These are phyloP conservation scores for Pluteus cervinus DNA, from an alignment of 768 basidiomycete genomes.

Conservation along the genomic window DNA sequence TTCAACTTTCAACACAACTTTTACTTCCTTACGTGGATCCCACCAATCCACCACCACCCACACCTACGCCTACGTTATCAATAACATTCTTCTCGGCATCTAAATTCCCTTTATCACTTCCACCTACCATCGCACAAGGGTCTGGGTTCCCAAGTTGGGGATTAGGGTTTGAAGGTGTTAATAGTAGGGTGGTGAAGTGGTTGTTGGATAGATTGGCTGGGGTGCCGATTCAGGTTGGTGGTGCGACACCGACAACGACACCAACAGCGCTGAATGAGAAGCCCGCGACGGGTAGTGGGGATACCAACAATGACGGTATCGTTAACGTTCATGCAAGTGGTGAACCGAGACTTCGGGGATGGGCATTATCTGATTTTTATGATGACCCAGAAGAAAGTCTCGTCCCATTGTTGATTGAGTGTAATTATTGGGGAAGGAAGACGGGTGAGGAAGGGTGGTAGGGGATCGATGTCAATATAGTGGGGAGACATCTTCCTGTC, in stretches of 20 bases:
- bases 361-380: conserved; percentile 74
- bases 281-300: conserved; percentile 8
- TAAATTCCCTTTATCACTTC: conserved; percentile 75
- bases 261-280: conserved; percentile 5
- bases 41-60: conserved; percentile 17
- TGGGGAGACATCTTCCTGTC: too few relatives aligned
- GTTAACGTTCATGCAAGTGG: not conserved
- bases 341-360: conserved; percentile 48
- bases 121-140: conserved; percentile 71
- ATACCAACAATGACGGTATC: conserved; percentile 13
- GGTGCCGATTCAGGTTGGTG: not conserved
- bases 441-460: too few relatives aligned
- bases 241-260: not conserved
- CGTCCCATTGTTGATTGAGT: conserved; percentile 67
- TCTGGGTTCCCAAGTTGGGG: conserved; percentile 77
- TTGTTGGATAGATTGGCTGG: conserved; percentile 47
- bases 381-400: conserved; percentile 50
- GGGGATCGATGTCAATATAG: too few relatives aligned
- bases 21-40: conserved; percentile 31
- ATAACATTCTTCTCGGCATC: conserved; percentile 82
- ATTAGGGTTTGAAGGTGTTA: conserved; percentile 83
- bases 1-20: conserved; percentile 45
- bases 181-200: conserved; percentile 69
- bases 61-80: conserved; percentile 43
- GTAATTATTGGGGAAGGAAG: conserved; percentile 58